A percentile compares a stretch with the other conserved stretches of the same genome.
These are phyloP conservation scores for Hawksworthiomyces lignivorus DNA, from an alignment of 2,329 filamentous ascomycete genomes.

Conservation along the genomic window DNA sequence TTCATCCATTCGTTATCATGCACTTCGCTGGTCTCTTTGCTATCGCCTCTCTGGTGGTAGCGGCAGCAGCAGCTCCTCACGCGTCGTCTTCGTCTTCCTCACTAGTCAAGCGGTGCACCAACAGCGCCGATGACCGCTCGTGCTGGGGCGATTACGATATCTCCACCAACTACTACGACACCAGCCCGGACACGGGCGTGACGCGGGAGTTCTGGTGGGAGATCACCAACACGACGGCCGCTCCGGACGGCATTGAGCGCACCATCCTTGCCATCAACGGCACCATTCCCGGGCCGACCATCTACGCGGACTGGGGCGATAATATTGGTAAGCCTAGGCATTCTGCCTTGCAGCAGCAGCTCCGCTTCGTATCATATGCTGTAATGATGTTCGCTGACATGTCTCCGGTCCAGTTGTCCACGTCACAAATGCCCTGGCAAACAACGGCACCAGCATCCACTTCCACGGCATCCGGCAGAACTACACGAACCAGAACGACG, in stretches of 20 bases:
- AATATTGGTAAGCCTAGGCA: too few species aligned
- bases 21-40: too few species aligned
- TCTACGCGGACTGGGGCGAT: slow-evolving; percentile 58
- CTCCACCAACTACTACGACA: slow-evolving; percentile 19
- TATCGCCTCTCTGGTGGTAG: too few species aligned
- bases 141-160: too few species aligned
- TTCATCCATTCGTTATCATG: too few species aligned
- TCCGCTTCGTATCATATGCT: too few species aligned
- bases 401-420: slow-evolving; percentile 34
- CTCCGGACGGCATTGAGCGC: slow-evolving; percentile 50
- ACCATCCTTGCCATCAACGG: slow-evolving; percentile 55
- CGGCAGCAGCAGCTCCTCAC: too few species aligned
- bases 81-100: too few species aligned
- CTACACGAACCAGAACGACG: slow-evolving; percentile 44
- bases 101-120: too few species aligned
- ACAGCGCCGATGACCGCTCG: too few species aligned
- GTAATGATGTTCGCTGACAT: too few species aligned
- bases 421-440: slow-evolving; percentile 47
- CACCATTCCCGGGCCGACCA: slow-evolving; percentile 58
- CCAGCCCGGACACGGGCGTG: slow-evolving; percentile 44
- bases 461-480: slow-evolving; percentile 48
- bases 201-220: slow-evolving; percentile 47
- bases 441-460: slow-evolving; percentile 49
- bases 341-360: too few species aligned
- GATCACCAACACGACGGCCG: slow-evolving; percentile 40